Evolutionary conservation across 1,284 basidiomycete species (phyloP).

Genomic region (Puccinia polysora): DNA sequence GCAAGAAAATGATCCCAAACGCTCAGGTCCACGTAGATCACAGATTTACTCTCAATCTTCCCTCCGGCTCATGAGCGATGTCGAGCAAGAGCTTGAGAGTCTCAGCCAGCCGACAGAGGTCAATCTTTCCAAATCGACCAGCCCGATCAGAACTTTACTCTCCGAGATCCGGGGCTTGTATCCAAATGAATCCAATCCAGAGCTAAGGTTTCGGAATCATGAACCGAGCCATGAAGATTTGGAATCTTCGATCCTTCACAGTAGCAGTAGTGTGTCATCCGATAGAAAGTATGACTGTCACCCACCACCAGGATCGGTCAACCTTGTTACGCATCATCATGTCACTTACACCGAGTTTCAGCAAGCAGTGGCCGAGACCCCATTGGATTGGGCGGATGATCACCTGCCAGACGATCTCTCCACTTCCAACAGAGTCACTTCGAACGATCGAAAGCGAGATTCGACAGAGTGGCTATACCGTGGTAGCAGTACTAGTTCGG

Average conservation of each 20-base stretch:
- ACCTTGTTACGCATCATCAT: neutral
- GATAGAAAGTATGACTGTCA: neutral
- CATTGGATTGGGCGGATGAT: slow-evolving; percentile 41
- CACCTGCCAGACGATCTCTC: neutral
- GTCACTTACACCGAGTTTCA: slow-evolving; percentile 35
- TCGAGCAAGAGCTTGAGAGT: slow-evolving; percentile 7
- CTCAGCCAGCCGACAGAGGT: neutral
- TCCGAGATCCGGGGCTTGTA: slow-evolving; percentile 6
- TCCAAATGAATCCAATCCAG: neutral
- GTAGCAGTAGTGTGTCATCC: neutral
- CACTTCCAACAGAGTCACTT: too few species aligned
- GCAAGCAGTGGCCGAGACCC: slow-evolving; percentile 29
- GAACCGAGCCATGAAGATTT: slow-evolving; percentile 2
- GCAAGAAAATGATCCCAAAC: neutral
- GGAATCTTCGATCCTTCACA: too few species aligned
- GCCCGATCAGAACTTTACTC: slow-evolving; percentile 5
- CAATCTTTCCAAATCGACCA: neutral
- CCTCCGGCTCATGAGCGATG: neutral
- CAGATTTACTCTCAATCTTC: neutral
- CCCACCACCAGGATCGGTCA: neutral
- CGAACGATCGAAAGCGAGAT: slow-evolving; percentile 11
- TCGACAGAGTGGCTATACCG: slow-evolving; percentile 18
- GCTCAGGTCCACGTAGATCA: neutral
- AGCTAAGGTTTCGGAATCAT: neutral
- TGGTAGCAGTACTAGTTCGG: neutral